phyloP scores from a whole-genome alignment of 306 rosid genomes.

The Acmispon strigosus region DNA sequence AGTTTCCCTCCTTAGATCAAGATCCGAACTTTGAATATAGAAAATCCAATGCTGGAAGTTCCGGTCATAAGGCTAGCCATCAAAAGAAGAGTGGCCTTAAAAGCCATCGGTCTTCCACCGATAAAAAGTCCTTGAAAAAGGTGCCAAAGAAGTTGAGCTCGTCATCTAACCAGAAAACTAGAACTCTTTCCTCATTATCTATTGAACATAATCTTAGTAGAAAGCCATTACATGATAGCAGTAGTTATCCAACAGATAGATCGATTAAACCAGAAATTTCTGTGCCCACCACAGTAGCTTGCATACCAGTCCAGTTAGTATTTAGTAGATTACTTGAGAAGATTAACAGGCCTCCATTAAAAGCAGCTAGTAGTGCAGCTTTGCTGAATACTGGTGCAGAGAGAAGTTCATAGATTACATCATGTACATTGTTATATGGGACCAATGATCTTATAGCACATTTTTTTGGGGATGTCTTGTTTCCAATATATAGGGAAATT shows the following conservation, averaged over 20 bases:
- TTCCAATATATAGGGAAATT: slow-evolving; percentile 12
- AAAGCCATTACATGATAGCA: slow-evolving; percentile 45
- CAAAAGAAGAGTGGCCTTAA: slow-evolving; percentile 34
- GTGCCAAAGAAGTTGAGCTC: slow-evolving; percentile 54
- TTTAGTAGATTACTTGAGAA: slow-evolving; percentile 95
- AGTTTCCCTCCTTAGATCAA: slow-evolving; percentile 39
- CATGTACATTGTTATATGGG: slow-evolving; percentile 56
- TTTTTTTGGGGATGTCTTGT: slow-evolving; percentile 25
- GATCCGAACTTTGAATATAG: slow-evolving; percentile 38
- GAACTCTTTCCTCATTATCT: slow-evolving; percentile 74
- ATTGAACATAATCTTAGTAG: slow-evolving; percentile 46
- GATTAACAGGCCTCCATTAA: slow-evolving; percentile 86
- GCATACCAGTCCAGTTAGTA: slow-evolving; percentile 84
- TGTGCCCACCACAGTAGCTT: slow-evolving; percentile 70
- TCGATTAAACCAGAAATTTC: slow-evolving; percentile 60
- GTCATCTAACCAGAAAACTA: slow-evolving; percentile 75
- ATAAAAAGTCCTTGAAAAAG: slow-evolving; percentile 48
- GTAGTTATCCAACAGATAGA: slow-evolving; percentile 47
- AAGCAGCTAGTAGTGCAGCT: slow-evolving; percentile 42
- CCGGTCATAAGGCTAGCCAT: slow-evolving; percentile 40
- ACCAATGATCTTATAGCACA: slow-evolving; percentile 42
- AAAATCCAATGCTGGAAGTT: slow-evolving; percentile 44
- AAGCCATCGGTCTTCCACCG: slow-evolving; percentile 33
- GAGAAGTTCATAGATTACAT: slow-evolving; percentile 53
- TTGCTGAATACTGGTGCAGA: slow-evolving; percentile 49